phyloP scores from a whole-genome alignment of 495 filamentous ascomycete genomes.

The Hypomontagnella submonticulosa region DNA sequence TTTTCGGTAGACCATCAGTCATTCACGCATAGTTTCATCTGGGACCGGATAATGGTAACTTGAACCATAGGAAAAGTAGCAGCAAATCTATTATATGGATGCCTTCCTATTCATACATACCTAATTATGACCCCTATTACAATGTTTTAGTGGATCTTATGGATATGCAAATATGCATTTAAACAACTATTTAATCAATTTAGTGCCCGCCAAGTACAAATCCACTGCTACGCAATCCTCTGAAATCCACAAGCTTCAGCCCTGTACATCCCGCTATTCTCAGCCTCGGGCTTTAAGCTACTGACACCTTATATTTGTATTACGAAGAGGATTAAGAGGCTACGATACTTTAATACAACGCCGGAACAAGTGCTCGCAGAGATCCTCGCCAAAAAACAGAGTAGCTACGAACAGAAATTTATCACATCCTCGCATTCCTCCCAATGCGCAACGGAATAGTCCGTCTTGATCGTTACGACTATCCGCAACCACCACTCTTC shows the following conservation, averaged over 20 bases:
- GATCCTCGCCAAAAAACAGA: no score
- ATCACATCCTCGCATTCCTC: neutral
- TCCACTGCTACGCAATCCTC: neutral
- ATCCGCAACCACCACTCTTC: neutral
- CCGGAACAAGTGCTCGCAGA: neutral
- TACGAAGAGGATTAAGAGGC: slow-evolving; percentile 1
- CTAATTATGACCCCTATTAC: neutral
- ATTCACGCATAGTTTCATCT: slow-evolving; percentile 3
- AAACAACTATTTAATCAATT: neutral
- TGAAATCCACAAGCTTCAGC: slow-evolving; percentile 11
- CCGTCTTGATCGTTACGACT: neutral
- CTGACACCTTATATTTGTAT: neutral
- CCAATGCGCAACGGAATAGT: slow-evolving; percentile 23
- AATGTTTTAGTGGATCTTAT: neutral
- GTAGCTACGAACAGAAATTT: neutral
- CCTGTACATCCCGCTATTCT: slow-evolving; percentile 31
- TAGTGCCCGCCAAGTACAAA: neutral
- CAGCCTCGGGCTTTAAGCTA: slow-evolving; percentile 25
- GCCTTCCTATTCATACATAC: neutral
- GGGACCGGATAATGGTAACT: slow-evolving; percentile 13
- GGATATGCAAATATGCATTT: slow-evolving; percentile 7
- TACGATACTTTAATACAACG: neutral
- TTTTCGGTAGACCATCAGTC: slow-evolving; percentile 6
- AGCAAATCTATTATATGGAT: no score
- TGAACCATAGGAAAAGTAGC: neutral